Evolutionary conservation across 2,329 filamentous ascomycete species (phyloP).

Genomic region (Aspergillus phoenicis): DNA sequence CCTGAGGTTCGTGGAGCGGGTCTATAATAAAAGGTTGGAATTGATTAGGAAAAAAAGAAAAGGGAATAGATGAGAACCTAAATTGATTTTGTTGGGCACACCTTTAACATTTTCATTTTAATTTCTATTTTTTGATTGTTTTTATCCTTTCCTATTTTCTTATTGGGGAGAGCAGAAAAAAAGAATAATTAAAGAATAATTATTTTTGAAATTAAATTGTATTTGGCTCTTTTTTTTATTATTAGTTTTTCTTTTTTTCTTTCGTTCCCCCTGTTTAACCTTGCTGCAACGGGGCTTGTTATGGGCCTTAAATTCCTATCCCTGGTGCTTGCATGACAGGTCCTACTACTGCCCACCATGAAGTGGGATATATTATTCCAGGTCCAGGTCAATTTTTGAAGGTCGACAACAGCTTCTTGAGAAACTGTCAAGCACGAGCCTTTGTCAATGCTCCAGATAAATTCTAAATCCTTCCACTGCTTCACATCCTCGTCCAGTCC

Average conservation of each 20-base stretch:
- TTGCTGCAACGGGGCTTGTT: constrained; percentile 27
- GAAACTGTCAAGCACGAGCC: background rate
- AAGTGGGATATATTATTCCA: constrained; percentile 18
- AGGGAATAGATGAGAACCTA: background rate
- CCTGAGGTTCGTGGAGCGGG: constrained; percentile 4
- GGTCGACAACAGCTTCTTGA: background rate
- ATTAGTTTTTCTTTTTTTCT: background rate
- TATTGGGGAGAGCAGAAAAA: background rate
- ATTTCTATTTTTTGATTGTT: background rate
- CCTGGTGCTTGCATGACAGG: constrained; percentile 21
- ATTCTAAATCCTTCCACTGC: background rate
- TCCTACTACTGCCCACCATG: constrained; percentile 20
- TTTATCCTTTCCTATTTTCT: background rate
- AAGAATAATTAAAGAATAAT: background rate
- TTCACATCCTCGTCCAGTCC: background rate
- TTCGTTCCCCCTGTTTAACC: constrained; percentile 21
- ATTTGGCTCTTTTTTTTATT: constrained; percentile 8
- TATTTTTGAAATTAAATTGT: constrained; percentile 1
- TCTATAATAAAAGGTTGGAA: constrained; percentile 3
- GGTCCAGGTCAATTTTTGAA: constrained; percentile 8
- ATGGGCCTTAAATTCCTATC: constrained; percentile 22
- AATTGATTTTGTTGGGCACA: constrained; percentile 4
- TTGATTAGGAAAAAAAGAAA: background rate
- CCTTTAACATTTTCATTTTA: background rate
- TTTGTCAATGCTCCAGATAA: constrained; percentile 1